Evolutionary conservation across 257 asterid genomes (phyloP), one percentile per base, ranked within the genome.

Genomic region (Coffea eugenioides): DNA sequence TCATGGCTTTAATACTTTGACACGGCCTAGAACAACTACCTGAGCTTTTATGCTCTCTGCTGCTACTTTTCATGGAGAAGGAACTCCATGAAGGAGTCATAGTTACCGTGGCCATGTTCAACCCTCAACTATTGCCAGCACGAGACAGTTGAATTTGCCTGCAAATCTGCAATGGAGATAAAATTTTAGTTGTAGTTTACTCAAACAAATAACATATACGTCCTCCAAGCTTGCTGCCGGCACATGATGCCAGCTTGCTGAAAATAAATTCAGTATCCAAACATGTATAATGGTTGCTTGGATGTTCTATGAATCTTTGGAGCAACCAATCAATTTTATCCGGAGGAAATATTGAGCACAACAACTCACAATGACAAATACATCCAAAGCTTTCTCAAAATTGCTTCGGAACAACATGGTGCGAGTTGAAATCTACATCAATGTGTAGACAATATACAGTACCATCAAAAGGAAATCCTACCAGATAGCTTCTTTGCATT

Each of bases 71-170:
- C 67, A 77, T 71, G 59, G 85, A 54, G 71, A 83, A 85, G 73
- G 86, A 48, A 76, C 83, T 85, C 72, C 87, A 85, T 74, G 83
- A 49, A 5, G 97, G 88, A 73, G 85, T 75, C 57, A 81, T 75
- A 73, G 84, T 76, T 39, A 90, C 71, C 72, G 89, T 85, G 0
- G 91, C 92, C 98, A 94, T 94, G 59, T 61, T 76, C 41, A n/a
- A 25, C 69, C 25, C 16, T 36, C 4, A 49, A 20, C 27, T 45
- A 39, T 39, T 15, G 56, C n/a, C 16, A 51, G 67, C 66, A 41
- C 82, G 36, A 75, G 48, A 12, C 36, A 79, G 10, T 36, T 68
- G 7, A 62, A 49, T 10, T 41, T 39, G 68, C 80, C 80, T 75
- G 71, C 64, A 66, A 54, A 51, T 6, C 12, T 48, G 62, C 80